Evolutionary conservation across 2,329 filamentous ascomycete genomes (phyloP).

Genomic region (Exophiala bonariae): DNA sequence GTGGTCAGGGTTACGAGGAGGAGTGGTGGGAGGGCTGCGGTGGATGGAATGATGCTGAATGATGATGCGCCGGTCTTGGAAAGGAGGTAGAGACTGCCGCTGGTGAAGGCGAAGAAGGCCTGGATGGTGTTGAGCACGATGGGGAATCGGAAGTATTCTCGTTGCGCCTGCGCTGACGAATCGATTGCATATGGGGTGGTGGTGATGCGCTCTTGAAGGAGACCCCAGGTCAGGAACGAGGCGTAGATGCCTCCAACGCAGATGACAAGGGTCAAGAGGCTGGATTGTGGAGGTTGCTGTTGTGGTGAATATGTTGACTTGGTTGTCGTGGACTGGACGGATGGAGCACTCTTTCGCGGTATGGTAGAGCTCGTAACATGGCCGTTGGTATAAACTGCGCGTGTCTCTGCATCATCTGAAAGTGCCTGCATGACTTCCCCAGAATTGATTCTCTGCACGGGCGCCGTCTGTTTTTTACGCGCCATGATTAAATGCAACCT

Average conservation of each 20-base stretch:
- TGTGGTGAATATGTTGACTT: conserved; percentile 33
- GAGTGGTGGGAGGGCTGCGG: conserved; percentile 73
- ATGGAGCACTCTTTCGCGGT: neutral
- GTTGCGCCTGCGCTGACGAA: conserved; percentile 44
- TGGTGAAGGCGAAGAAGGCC: conserved; percentile 80
- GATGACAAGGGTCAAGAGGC: conserved; percentile 73
- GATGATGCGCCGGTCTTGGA: conserved; percentile 56
- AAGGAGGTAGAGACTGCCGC: conserved; percentile 78
- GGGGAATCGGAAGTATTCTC: conserved; percentile 84
- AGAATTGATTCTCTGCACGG: conserved; percentile 65
- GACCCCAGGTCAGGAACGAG: conserved; percentile 93
- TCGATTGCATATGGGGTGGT: conserved; percentile 71
- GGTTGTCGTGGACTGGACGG: conserved; percentile 28
- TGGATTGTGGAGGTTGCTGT: conserved; percentile 43
- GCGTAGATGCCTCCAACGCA: conserved; percentile 96
- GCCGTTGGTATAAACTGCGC: conserved; percentile 34
- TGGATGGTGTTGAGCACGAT: conserved; percentile 97
- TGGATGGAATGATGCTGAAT: conserved; percentile 76
- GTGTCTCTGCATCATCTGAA: conserved; percentile 34
- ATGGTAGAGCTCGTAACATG: conserved; percentile 26
- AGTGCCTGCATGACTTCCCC: conserved; percentile 60
- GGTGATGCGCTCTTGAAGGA: conserved; percentile 95
- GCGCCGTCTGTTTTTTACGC: conserved; percentile 66
- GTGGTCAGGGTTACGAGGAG: conserved; percentile 82
- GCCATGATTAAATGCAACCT: conserved; percentile 61